These are phyloP conservation scores for Penicillium psychrosexuale DNA, from an alignment of 2,329 filamentous ascomycete species.

Conservation along the genomic window DNA sequence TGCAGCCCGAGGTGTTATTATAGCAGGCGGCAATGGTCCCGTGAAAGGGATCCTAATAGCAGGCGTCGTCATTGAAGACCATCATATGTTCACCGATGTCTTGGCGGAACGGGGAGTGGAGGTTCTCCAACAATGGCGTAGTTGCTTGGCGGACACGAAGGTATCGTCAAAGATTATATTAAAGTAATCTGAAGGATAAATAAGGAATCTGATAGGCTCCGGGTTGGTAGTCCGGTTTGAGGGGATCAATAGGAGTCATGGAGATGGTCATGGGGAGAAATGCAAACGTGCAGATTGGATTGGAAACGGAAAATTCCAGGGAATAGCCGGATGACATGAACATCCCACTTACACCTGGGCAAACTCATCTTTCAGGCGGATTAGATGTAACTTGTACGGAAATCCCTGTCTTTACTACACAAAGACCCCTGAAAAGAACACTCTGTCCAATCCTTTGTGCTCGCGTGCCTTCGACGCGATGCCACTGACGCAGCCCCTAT, in stretches of 20 bases:
- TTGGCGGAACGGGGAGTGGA: conserved; percentile 12
- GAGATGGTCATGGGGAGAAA: conserved; percentile 1
- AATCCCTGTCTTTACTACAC: not conserved
- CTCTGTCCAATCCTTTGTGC: conserved; percentile 20
- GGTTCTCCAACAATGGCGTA: conserved; percentile 11
- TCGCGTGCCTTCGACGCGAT: conserved; percentile 27
- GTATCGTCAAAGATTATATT: not conserved
- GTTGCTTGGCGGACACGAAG: conserved; percentile 4
- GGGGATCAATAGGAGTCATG: not conserved
- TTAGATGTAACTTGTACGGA: not conserved
- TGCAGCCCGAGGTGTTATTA: conserved; percentile 70
- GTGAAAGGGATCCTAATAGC: conserved; percentile 90
- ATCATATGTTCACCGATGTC: conserved; percentile 5
- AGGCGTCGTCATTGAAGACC: conserved; percentile 61
- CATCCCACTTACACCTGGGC: not conserved
- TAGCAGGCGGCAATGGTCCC: conserved; percentile 71
- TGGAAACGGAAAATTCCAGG: conserved; percentile 15
- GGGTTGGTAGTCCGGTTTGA: not conserved
- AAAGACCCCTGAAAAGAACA: conserved; percentile 16
- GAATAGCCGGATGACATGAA: conserved; percentile 25
- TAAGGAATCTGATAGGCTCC: not conserved
- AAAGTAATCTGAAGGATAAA: not conserved
- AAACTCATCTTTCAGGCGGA: not conserved
- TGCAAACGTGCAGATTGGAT: conserved; percentile 6
- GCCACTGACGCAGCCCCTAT: conserved; percentile 41